Percentiles rank a stretch among this genome's conserved stretches.
phyloP scores from a whole-genome alignment of 768 basidiomycete genomes.

The Boletus speciosus region DNA sequence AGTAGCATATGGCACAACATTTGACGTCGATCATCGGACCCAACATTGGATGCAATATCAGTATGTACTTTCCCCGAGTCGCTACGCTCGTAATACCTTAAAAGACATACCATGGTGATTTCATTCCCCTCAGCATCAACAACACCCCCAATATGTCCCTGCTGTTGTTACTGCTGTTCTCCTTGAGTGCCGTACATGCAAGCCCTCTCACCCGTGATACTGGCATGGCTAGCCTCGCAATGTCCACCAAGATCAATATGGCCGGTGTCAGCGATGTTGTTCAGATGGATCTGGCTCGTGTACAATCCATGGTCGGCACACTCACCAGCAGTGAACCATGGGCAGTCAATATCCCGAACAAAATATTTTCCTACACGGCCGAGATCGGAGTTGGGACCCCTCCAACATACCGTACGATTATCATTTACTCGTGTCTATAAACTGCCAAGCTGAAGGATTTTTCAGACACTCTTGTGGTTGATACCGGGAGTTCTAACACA shows the following conservation, averaged over 20 bases:
- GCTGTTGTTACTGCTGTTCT: constrained; percentile 7
- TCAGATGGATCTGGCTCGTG: constrained; percentile 18
- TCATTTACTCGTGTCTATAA: neutral
- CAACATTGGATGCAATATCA: no score
- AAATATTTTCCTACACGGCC: constrained; percentile 25
- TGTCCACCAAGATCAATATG: constrained; percentile 11
- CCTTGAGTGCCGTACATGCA: constrained; percentile 5
- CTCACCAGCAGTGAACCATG: neutral
- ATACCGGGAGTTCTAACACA: constrained; percentile 33
- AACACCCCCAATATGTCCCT: neutral
- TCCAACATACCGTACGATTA: constrained; percentile 21
- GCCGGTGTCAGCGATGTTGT: constrained; percentile 10
- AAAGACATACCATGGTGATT: neutral
- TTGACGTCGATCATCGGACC: neutral
- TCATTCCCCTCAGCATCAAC: neutral
- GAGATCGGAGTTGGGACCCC: constrained; percentile 27
- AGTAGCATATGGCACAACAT: no score
- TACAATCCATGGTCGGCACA: neutral
- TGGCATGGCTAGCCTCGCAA: constrained; percentile 12
- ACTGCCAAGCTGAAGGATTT: neutral
- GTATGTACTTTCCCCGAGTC: neutral
- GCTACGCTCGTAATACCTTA: neutral
- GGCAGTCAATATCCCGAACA: constrained; percentile 17
- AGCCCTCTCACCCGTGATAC: constrained; percentile 7
- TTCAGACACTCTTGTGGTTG: constrained; percentile 27